phyloP scores from a whole-genome alignment of 495 filamentous ascomycete genomes.

The Glutinoglossum americanum region DNA sequence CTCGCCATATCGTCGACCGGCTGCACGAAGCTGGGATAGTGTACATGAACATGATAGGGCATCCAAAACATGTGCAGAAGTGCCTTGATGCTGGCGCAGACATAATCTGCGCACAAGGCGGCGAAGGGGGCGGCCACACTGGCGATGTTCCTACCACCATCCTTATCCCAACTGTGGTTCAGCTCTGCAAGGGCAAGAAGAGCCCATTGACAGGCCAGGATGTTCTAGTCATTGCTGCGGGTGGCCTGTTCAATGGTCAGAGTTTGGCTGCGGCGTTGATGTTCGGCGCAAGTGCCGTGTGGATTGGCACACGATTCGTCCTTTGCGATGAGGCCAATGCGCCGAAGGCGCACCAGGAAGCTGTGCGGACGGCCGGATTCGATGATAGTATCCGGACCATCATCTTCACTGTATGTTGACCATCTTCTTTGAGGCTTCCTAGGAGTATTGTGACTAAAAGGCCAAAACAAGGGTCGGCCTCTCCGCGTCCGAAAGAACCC shows the following conservation, averaged over 20 bases:
- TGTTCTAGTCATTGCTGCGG: constrained; percentile 82
- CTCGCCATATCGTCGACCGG: constrained; percentile 66
- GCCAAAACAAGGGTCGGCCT: constrained; percentile 45
- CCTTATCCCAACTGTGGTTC: constrained; percentile 74
- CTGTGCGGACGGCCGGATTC: constrained; percentile 74
- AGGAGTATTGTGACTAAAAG: constrained; percentile 2
- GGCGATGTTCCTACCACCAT: constrained; percentile 76
- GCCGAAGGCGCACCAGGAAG: constrained; percentile 86
- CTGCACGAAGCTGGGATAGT: constrained; percentile 73
- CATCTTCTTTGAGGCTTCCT: not conserved
- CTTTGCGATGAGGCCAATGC: constrained; percentile 86
- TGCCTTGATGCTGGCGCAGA: constrained; percentile 72
- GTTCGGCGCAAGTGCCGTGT: constrained; percentile 80
- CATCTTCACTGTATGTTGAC: constrained; percentile 62
- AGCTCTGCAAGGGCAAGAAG: constrained; percentile 59
- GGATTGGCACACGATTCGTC: constrained; percentile 94
- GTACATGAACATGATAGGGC: constrained; percentile 99
- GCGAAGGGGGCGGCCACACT: constrained; percentile 82
- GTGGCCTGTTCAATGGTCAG: constrained; percentile 85
- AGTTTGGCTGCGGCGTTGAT: constrained; percentile 75
- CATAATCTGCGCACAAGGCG: constrained; percentile 84
- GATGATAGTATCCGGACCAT: constrained; percentile 91
- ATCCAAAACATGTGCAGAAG: constrained; percentile 96
- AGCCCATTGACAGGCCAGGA: constrained; percentile 68
- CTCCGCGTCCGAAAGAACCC: constrained; percentile 79